Percentiles rank a stretch among this genome's conserved stretches.
Evolutionary conservation across 164 flowering plant species (phyloP).

Genomic region (Kingdonia uniflora): DNA sequence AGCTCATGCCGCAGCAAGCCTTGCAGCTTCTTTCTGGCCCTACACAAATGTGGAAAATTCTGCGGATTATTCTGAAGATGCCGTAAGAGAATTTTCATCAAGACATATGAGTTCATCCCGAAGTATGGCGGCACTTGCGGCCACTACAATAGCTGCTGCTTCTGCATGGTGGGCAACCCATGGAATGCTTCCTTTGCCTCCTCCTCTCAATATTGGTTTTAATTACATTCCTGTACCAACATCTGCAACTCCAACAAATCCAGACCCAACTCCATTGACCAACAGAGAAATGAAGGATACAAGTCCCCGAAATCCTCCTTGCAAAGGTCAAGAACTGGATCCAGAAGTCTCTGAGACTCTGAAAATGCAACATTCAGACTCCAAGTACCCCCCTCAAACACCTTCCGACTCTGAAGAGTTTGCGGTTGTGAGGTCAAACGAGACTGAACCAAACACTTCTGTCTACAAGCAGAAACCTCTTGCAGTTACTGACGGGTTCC

Average conservation of each 20-base stretch:
- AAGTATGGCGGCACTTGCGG: conserved; percentile 66
- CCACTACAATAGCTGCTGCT: conserved; percentile 90
- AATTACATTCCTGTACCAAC: conserved; percentile 34
- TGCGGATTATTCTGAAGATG: conserved; percentile 23
- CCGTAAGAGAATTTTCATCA: conserved; percentile 28
- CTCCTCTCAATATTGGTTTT: conserved; percentile 46
- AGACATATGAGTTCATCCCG: conserved; percentile 32
- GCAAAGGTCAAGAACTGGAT: conserved; percentile 28
- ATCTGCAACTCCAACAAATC: conserved; percentile 22
- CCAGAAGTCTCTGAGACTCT: conserved; percentile 33
- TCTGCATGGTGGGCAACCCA: conserved; percentile 99
- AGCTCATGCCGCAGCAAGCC: conserved; percentile 82
- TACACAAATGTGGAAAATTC: conserved; percentile 31
- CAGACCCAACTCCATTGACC: conserved; percentile 20
- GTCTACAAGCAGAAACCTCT: conserved; percentile 28
- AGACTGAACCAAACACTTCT: conserved; percentile 12
- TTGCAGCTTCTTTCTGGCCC: conserved; percentile 72
- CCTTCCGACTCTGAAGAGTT: conserved; percentile 51
- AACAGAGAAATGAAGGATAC: conserved; percentile 13
- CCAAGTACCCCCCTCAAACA: conserved; percentile 34
- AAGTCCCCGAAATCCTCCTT: conserved; percentile 14
- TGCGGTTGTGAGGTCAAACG: conserved; percentile 24
- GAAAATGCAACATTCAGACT: conserved; percentile 31
- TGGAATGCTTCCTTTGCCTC: conserved; percentile 64
- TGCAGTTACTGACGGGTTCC: conserved; percentile 14